Percentiles rank a stretch among this genome's conserved stretches.
phyloP scores from a whole-genome alignment of 1,284 basidiomycete species.

The Mycena citricolor region DNA sequence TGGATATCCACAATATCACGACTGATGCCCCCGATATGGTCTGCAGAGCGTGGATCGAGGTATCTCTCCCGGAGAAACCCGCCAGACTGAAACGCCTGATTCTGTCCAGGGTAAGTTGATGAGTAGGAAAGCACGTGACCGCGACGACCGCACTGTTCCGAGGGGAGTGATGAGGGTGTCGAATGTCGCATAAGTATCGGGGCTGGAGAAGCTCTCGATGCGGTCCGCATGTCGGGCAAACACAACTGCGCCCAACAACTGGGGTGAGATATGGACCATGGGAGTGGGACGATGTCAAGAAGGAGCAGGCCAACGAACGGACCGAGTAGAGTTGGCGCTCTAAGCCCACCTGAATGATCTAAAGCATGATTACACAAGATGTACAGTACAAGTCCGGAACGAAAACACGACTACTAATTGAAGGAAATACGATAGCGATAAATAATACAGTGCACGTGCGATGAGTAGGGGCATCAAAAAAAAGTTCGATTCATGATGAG shows the following conservation, averaged over 20 bases:
- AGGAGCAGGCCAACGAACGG: too few relatives aligned
- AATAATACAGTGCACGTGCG: too few relatives aligned
- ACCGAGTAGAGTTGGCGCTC: too few relatives aligned
- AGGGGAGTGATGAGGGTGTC: constrained; percentile 80
- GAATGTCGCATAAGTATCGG: constrained; percentile 63
- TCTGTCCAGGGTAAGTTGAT: constrained; percentile 1
- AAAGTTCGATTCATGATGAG: constrained; percentile 5
- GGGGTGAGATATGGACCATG: too few relatives aligned
- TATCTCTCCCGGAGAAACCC: constrained; percentile 20
- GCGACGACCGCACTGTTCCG: constrained; percentile 57
- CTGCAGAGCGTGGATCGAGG: constrained; percentile 21
- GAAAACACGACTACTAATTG: too few relatives aligned
- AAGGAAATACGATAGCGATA: too few relatives aligned
- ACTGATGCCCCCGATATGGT: constrained; percentile 14
- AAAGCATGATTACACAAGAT: too few relatives aligned
- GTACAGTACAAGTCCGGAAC: too few relatives aligned
- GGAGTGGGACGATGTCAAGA: too few relatives aligned
- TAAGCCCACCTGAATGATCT: too few relatives aligned
- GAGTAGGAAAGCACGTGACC: constrained; percentile 3
- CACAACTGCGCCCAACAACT: constrained; percentile 80
- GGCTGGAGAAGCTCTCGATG: constrained; percentile 68
- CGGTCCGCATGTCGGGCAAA: constrained; percentile 85
- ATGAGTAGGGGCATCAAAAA: too few relatives aligned
- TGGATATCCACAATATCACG: constrained; percentile 13
- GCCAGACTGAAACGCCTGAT: constrained; percentile 20